Evolutionary conservation across 352 stramenopile species (phyloP).

Genomic region (Phytophthora constricta): DNA sequence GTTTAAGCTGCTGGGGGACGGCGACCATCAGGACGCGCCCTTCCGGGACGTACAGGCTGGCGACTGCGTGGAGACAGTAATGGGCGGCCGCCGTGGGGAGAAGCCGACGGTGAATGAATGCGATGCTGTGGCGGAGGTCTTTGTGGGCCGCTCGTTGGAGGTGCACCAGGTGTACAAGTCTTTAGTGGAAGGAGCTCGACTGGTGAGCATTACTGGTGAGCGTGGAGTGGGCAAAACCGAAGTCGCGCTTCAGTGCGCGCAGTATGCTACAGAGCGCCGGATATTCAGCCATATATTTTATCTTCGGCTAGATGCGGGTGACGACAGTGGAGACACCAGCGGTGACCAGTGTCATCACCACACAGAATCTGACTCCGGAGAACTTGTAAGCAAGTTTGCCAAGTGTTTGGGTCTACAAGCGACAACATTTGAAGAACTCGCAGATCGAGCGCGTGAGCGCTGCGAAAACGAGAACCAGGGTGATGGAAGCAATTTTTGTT

Average conservation of each 20-base stretch:
- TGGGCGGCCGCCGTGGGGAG: constrained; percentile 29
- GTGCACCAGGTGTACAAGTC: constrained; percentile 82
- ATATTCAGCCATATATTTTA: constrained; percentile 83
- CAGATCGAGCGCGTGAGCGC: constrained; percentile 57
- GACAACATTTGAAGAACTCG: constrained; percentile 50
- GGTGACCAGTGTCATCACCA: constrained; percentile 10
- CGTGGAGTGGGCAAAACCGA: constrained; percentile 84
- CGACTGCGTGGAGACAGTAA: constrained; percentile 66
- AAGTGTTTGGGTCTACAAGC: constrained; percentile 51
- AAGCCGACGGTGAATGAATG: constrained; percentile 68
- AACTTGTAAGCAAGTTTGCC: constrained; percentile 40
- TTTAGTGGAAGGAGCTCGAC: constrained; percentile 74
- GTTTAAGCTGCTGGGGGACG: constrained; percentile 84
- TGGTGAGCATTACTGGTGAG: constrained; percentile 79
- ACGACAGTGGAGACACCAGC: constrained; percentile 30
- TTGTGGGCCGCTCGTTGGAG: constrained; percentile 81
- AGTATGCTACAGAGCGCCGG: constrained; percentile 77
- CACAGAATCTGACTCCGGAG: constrained; percentile 4
- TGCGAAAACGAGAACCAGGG: constrained; percentile 33
- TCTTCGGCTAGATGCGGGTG: constrained; percentile 37
- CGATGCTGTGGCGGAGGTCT: constrained; percentile 74
- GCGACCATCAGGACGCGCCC: constrained; percentile 76
- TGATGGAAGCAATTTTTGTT: constrained; percentile 58
- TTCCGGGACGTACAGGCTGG: constrained; percentile 69
- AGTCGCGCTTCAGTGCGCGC: constrained; percentile 74